Conservation (phyloP, 1,284 basidiomycete species). For the Apiotrichum domesticum region DNA sequence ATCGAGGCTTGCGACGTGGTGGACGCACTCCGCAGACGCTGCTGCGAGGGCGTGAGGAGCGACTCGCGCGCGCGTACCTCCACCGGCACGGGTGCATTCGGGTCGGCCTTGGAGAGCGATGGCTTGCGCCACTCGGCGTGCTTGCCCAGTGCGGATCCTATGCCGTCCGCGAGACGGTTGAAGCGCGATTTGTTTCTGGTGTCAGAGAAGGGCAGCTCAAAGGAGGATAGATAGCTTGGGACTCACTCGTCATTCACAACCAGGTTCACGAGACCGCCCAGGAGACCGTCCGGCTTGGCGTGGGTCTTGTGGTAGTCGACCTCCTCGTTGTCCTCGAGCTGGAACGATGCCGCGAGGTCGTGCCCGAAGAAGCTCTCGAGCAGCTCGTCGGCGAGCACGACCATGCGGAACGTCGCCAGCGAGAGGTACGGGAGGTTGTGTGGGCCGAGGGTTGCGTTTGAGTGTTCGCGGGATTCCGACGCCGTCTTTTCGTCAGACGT, state of each 20-base stretch:
- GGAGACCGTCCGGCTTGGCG: constrained; percentile 53
- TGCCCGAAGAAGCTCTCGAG: constrained; percentile 90
- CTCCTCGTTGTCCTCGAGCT: constrained; percentile 60
- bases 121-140: constrained; percentile 59
- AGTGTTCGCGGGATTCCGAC: constrained; percentile 52
- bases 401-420: constrained; percentile 83
- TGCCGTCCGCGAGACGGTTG: constrained; percentile 70
- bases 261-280: constrained; percentile 79
- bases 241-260: constrained; percentile 70
- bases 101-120: constrained; percentile 73
- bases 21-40: constrained; percentile 28
- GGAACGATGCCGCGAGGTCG: constrained; percentile 80
- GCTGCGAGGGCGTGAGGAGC: constrained; percentile 54
- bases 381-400: constrained; percentile 87
- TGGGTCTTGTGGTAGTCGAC: constrained; percentile 53
- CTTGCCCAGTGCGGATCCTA: constrained; percentile 86
- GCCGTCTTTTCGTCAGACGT: constrained; percentile 40
- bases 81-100: constrained; percentile 51
- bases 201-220: constrained; percentile 2
- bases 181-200: constrained; percentile 41
- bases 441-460: constrained; percentile 36
- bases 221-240: neutral
- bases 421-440: constrained; percentile 77
- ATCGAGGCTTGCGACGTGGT: constrained; percentile 33
- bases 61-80: constrained; percentile 85